Conservation (phyloP, 768 basidiomycete genomes). For the Guyanaporus albipodus region DNA sequence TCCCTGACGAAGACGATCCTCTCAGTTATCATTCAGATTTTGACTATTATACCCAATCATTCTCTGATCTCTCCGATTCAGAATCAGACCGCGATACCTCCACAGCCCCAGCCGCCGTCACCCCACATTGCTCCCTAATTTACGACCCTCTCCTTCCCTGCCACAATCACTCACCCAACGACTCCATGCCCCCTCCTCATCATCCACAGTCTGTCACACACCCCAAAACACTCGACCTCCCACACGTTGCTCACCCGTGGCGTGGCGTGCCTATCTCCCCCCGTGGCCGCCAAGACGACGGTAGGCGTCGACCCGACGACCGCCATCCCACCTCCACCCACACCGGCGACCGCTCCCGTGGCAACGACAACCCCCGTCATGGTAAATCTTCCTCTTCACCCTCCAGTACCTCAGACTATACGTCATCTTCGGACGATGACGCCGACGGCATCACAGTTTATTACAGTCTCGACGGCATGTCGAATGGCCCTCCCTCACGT, state of each 20-base stretch:
- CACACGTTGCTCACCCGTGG: conserved; percentile 20
- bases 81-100: conserved; percentile 19
- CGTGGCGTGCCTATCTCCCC: conserved; percentile 16
- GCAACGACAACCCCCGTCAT: conserved; percentile 26
- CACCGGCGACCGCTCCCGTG: too few species aligned
- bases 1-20: conserved; percentile 27
- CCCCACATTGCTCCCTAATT: conserved; percentile 21
- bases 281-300: conserved; percentile 10
- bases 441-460: conserved; percentile 41
- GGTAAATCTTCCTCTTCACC: conserved; percentile 20
- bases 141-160: conserved; percentile 26
- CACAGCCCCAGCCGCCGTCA: conserved; percentile 6
- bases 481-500: conserved; percentile 21
- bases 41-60: conserved; percentile 34
- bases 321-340: too few species aligned
- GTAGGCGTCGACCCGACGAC: too few species aligned
- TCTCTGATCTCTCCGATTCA: conserved; percentile 30
- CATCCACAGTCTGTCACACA: not conserved
- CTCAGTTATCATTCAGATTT: conserved; percentile 35
- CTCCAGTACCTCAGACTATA: conserved; percentile 33
- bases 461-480: conserved; percentile 39
- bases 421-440: conserved; percentile 43
- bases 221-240: conserved; percentile 1
- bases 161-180: conserved; percentile 45
- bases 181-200: conserved; percentile 22